Evolutionary conservation across 148 eudicot species (phyloP).

Genomic region (Amaranthus palmeri): DNA sequence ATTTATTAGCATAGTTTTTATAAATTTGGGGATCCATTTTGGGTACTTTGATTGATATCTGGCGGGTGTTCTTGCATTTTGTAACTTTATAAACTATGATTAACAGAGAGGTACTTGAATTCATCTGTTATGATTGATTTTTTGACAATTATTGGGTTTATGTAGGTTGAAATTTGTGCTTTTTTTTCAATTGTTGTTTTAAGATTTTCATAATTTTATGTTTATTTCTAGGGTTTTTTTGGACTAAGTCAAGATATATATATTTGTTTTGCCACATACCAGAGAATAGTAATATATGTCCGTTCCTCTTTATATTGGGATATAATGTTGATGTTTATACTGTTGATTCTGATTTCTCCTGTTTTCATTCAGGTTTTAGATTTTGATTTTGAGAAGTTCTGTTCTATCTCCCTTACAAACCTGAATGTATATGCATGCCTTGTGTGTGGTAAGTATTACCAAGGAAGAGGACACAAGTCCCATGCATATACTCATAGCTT

Average conservation of each 20-base stretch:
- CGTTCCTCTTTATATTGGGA: too few relatives aligned
- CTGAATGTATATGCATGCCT: slow-evolving; percentile 93
- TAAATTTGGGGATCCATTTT: neutral
- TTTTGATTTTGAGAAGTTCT: slow-evolving; percentile 95
- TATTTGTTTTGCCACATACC: too few relatives aligned
- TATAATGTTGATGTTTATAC: neutral
- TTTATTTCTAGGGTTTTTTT: too few relatives aligned
- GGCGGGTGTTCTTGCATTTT: neutral
- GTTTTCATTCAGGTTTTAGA: slow-evolving; percentile 67
- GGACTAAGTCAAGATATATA: too few relatives aligned
- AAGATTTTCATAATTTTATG: too few relatives aligned
- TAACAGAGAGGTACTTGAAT: too few relatives aligned
- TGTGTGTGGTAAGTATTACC: slow-evolving; percentile 93
- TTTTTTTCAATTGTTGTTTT: too few relatives aligned
- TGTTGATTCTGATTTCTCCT: neutral
- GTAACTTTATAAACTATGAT: too few relatives aligned
- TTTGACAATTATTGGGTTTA: too few relatives aligned
- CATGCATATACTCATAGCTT: slow-evolving; percentile 93
- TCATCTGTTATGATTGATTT: too few relatives aligned
- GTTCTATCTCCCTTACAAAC: slow-evolving; percentile 86
- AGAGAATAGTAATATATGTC: too few relatives aligned
- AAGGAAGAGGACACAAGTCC: slow-evolving; percentile 88
- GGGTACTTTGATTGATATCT: neutral
- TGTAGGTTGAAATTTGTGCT: too few relatives aligned
- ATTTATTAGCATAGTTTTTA: neutral